Conservation (phyloP, 257 asterid species). For the Solanum tacnaense region DNA sequence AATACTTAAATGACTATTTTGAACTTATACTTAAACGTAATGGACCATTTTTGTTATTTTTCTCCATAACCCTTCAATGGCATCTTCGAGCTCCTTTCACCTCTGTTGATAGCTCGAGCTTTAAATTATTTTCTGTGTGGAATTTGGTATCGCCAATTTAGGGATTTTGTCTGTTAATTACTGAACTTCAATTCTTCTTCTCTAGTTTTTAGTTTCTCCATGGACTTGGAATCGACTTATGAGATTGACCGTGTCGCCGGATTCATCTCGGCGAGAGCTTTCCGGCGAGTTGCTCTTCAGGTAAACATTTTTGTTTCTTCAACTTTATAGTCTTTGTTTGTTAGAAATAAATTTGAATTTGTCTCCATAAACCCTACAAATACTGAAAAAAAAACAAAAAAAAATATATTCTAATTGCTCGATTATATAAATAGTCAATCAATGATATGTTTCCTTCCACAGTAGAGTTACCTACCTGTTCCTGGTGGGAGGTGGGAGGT, state of each 20-base stretch:
- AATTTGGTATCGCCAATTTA: neutral
- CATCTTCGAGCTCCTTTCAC: neutral
- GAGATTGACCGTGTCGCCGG: slow-evolving; percentile 1
- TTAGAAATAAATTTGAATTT: neutral
- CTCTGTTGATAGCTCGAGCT: neutral
- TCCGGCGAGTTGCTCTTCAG: slow-evolving; percentile 6
- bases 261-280: neutral
- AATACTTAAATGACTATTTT: neutral
- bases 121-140: neutral
- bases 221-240: neutral
- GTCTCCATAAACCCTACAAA: neutral
- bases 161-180: neutral
- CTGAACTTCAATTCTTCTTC: neutral
- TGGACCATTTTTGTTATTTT: neutral
- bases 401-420: neutral
- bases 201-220: neutral
- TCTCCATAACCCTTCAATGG: neutral
- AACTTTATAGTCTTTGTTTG: neutral
- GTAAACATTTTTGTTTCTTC: neutral
- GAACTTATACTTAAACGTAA: neutral
- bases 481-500: no score
- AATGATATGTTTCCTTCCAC: neutral
- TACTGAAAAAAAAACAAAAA: neutral
- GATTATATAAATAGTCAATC: neutral
- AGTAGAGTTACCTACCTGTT: no score